These are phyloP conservation scores for Leccinum uliginosum DNA, from an alignment of 768 basidiomycete genomes.

Conservation along the genomic window DNA sequence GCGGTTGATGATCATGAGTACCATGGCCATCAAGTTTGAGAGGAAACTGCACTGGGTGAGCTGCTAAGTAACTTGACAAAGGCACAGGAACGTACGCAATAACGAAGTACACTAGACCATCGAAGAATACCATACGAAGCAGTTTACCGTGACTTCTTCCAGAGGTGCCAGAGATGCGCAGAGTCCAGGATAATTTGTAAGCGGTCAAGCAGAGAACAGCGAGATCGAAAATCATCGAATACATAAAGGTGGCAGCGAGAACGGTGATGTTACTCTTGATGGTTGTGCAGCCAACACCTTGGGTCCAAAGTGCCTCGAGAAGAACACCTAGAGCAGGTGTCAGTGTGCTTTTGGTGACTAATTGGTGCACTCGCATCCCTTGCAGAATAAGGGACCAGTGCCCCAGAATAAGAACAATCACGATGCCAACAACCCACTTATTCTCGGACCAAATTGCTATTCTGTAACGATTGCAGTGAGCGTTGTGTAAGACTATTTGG, in stretches of 20 bases:
- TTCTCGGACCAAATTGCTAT: no score
- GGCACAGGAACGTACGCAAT: constrained; percentile 49
- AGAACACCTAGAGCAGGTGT: constrained; percentile 42
- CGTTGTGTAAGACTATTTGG: no score
- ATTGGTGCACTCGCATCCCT: no score
- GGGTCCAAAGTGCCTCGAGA: constrained; percentile 51
- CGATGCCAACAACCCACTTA: no score
- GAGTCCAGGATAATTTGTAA: constrained; percentile 46
- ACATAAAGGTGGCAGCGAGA: constrained; percentile 67
- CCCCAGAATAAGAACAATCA: no score
- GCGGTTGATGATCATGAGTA: constrained; percentile 63
- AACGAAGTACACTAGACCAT: constrained; percentile 72
- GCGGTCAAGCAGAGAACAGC: constrained; percentile 55
- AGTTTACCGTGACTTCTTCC: constrained; percentile 40
- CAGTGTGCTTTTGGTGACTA: background rate
- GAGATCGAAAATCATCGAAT: constrained; percentile 72
- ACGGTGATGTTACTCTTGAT: constrained; percentile 56
- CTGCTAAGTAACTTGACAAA: constrained; percentile 23
- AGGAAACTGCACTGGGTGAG: constrained; percentile 32
- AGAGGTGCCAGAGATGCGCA: constrained; percentile 7
- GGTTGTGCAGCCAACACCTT: constrained; percentile 48
- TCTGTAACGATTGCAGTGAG: no score
- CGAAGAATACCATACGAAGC: constrained; percentile 60
- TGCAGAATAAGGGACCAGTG: no score
- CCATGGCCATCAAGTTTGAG: constrained; percentile 39